Conservation (phyloP, 2,329 filamentous ascomycete species). For the Epichloe sp. region DNA sequence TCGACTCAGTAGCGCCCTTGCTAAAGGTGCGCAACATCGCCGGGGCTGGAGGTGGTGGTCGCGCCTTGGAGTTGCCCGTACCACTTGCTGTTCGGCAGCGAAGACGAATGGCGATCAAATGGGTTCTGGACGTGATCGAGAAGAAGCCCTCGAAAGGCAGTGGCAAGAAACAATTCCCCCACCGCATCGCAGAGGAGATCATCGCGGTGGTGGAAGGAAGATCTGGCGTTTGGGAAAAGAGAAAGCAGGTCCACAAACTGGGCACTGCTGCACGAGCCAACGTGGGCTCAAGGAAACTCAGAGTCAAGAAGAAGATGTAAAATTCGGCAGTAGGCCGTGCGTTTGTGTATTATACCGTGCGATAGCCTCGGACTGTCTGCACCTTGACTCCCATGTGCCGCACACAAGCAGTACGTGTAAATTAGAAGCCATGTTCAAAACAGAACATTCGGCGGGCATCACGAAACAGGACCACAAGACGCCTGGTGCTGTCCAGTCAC, state of each 20-base stretch:
- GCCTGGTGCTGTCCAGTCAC: too few relatives aligned
- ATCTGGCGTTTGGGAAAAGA: conserved; percentile 73
- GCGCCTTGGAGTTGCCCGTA: conserved; percentile 66
- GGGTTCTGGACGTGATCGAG: conserved; percentile 76
- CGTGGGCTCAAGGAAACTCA: conserved; percentile 28
- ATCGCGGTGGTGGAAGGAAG: conserved; percentile 77
- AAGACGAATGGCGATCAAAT: conserved; percentile 65
- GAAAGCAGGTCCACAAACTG: conserved; percentile 65
- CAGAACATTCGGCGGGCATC: too few relatives aligned
- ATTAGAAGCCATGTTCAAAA: neutral
- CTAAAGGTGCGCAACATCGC: conserved; percentile 64
- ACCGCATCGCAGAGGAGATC: conserved; percentile 73
- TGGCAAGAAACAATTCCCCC: conserved; percentile 55
- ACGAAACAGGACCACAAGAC: too few relatives aligned
- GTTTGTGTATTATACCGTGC: neutral
- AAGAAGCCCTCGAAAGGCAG: conserved; percentile 64
- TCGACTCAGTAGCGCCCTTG: conserved; percentile 86
- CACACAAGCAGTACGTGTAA: neutral
- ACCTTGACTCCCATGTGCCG: neutral
- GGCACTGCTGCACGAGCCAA: conserved; percentile 72
- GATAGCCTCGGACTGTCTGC: neutral
- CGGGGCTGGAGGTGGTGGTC: conserved; percentile 76
- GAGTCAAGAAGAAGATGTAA: conserved; percentile 23
- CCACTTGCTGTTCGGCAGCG: conserved; percentile 66
- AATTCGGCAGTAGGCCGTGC: neutral